Evolutionary conservation across 2,329 filamentous ascomycete species (phyloP).

Genomic region (Harringtonia aguacate): DNA sequence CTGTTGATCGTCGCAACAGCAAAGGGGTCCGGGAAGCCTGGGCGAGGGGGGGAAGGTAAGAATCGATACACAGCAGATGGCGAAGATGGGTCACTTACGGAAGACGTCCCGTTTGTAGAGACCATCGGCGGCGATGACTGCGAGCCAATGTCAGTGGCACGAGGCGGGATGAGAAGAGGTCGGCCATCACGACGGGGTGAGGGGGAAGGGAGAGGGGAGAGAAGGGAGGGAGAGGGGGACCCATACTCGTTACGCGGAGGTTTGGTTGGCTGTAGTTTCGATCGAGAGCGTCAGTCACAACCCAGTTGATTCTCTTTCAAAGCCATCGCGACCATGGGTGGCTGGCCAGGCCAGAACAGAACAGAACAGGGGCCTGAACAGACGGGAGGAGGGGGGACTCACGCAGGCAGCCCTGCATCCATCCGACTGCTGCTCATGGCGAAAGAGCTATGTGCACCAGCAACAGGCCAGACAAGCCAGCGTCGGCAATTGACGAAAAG

Average conservation of each 20-base stretch:
- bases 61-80: neutral
- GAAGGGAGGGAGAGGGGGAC: slow-evolving; percentile 12
- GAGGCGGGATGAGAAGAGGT: neutral
- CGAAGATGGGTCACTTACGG: slow-evolving; percentile 48
- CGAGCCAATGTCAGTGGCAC: neutral
- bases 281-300: slow-evolving; percentile 3
- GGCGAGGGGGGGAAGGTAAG: neutral
- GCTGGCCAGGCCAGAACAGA: too few relatives aligned
- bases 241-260: slow-evolving; percentile 83
- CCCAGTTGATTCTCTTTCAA: neutral
- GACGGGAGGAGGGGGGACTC: slow-evolving; percentile 34
- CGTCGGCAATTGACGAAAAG: neutral
- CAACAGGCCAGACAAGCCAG: neutral
- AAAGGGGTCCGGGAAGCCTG: slow-evolving; percentile 95
- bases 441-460: neutral
- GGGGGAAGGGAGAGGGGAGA: too few relatives aligned
- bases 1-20: slow-evolving; percentile 94
- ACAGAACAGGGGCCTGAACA: too few relatives aligned
- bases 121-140: slow-evolving; percentile 97
- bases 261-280: slow-evolving; percentile 59
- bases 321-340: too few relatives aligned
- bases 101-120: slow-evolving; percentile 99
- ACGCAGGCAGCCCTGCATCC: slow-evolving; percentile 54
- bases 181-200: too few relatives aligned
- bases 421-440: slow-evolving; percentile 36